Percentiles rank a stretch among this genome's conserved stretches.
Evolutionary conservation across 225 moss, liverwort and hornwort genomes (phyloP).

Genomic region (Pseudisothecium myosuroides): DNA sequence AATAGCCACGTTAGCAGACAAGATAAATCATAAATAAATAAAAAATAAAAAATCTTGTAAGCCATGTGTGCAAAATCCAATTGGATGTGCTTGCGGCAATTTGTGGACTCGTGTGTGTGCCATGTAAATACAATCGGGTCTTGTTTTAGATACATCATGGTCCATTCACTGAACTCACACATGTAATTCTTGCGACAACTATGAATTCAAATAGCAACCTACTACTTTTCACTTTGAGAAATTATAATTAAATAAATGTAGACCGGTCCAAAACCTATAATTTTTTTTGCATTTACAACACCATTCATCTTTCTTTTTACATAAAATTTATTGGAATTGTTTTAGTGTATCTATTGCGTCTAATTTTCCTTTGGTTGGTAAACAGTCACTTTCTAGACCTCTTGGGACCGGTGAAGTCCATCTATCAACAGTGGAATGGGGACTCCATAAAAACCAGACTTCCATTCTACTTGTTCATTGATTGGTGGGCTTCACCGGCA

Average conservation of each 20-base stretch:
- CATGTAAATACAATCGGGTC: accelerated
- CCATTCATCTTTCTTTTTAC: accelerated
- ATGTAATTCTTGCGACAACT: background rate
- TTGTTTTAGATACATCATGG: background rate
- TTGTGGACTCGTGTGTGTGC: background rate
- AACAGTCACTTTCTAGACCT: accelerated
- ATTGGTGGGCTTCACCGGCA: too few relatives aligned
- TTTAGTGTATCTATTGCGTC: accelerated
- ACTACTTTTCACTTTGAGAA: background rate
- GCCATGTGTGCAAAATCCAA: background rate
- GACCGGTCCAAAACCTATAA: background rate
- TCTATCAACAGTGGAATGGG: accelerated
- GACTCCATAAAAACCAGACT: too few relatives aligned
- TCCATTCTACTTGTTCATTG: too few relatives aligned
- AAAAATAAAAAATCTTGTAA: background rate
- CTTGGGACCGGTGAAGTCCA: accelerated
- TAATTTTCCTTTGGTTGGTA: accelerated
- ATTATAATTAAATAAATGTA: background rate
- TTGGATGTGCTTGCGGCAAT: background rate
- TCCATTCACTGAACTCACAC: background rate
- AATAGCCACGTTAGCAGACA: accelerated
- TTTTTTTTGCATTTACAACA: background rate
- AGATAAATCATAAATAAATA: background rate
- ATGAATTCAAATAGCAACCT: accelerated
- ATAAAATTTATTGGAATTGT: accelerated